Evolutionary conservation across 2,329 filamentous ascomycete genomes (phyloP), one percentile per base, ranked within the genome.

Genomic region (Pseudocercospora ulei): DNA sequence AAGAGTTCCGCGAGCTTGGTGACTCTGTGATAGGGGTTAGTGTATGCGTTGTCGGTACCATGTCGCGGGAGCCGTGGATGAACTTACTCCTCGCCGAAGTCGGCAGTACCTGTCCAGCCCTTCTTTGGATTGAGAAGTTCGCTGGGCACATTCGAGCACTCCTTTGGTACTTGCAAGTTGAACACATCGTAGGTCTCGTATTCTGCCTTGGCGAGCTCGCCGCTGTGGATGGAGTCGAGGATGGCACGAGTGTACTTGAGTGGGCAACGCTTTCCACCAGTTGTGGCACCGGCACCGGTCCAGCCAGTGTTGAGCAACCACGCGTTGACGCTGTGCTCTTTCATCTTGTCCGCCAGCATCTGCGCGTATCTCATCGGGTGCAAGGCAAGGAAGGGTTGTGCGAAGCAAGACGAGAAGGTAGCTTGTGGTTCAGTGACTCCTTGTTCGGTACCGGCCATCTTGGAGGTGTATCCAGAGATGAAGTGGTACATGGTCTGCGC

Each of bases 401-500:
- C 90, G 68, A 98, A 98, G 78, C 90, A 98, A 37, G 87, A 92
- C 16, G 87, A 96, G 78, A 98, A 98, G 58, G 90, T 98, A 14
- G 90, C 90, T 69, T 96, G 85, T 50, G 90, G 90, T 70, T 98
- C 90, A 6, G 83, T 92, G 51, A 98, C 78, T 59, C 90, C 90
- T 52, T 95, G 85, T 70, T 98, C 90, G 20, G 90, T 98, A 59
- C 90, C 90, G 51, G 90, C 90, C 90, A 98, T 98, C 80, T 98
- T 98, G 62, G 88, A 96, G 50, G 90, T 98, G 75, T 98, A 98
- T 56, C 90, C 90, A 11, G 84, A 93, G 68, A 98, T 98, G 78
- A 98, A 98, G 75, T 98, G 90, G 80, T 96, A 98, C 88, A 98
- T 96, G 65, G 86, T 94, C 71, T 96, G 90, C 58, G 84, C 78